Base-by-base conservation (phyloP, 192 early-diverging fungal genomes). In the Coemansia sp. region DNA sequence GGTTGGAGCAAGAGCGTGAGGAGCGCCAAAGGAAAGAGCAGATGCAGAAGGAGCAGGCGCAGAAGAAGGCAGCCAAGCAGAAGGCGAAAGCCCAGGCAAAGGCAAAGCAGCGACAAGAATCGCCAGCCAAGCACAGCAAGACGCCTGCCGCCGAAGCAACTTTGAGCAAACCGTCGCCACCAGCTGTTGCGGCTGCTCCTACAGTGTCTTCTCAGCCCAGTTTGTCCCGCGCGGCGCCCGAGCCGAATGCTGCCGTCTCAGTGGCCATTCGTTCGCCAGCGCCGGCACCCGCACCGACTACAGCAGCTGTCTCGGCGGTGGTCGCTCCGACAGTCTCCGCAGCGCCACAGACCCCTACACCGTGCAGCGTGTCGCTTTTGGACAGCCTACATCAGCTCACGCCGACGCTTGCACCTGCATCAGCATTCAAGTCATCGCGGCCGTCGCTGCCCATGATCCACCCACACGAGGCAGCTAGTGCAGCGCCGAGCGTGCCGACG, bases 391-490 rank as follows among this genome's bases (percentile, higher is more conserved):
- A 55, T 27, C 40, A 43, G 22, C 21, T 15, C 5, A 59, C 58
- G 40, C 48, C 64, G 10, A 19, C 30, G 12, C 26, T 53, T 9
- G 45, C 46, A 3, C 53, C 64, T 10, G 42, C 44, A 23, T 47
- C 64, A 22, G 25, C 46, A 8, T 58, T 58, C 20, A 57, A 45
- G 49, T 22, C 46, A 8, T 47, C 60, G 15, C 64, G 56, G 9
- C 48, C 71, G 10, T 43, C 65, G 26, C 36, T 60, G 43, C 71
- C 60, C 2, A 42, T 59, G 60, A 50, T 58, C 14, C 51, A 43
- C 11, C 42, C 41, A 19, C 43, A 44, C 25, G 53, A 59, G 19
- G 29, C 46, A 19, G 30, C 15, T 8, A 44, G 41, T 29, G 35
- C 35, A 11, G 38, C 57, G 8, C 60, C 59, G 14, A 43, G 28